A percentile compares a stretch with the other conserved stretches of the same genome.
These are phyloP conservation scores for Maudiozyma bulderi DNA, from an alignment of 805 yeast species.

Conservation along the genomic window DNA sequence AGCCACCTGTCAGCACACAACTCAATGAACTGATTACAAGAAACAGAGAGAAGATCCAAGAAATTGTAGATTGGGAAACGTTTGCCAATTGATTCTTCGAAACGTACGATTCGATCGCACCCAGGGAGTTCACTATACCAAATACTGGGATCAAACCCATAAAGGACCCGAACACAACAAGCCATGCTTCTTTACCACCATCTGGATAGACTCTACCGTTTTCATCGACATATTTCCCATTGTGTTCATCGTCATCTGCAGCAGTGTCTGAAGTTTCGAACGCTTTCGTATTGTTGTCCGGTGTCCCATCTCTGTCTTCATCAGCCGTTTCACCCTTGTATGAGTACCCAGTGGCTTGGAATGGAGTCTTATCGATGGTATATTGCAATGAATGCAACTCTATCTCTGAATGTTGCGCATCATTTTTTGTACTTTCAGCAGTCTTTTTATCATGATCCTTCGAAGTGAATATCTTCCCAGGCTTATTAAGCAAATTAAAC, in stretches of 20 bases:
- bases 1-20: constrained; percentile 46
- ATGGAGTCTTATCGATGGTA: neutral
- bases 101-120: constrained; percentile 59
- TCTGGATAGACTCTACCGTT: constrained; percentile 33
- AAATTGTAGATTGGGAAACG: constrained; percentile 40
- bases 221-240: constrained; percentile 7
- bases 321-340: neutral
- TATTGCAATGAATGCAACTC: neutral
- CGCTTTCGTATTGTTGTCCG: neutral
- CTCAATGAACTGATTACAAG: constrained; percentile 43
- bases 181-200: constrained; percentile 51
- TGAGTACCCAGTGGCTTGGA: neutral
- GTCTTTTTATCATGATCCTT: neutral
- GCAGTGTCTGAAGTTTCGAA: neutral
- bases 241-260: neutral
- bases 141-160: constrained; percentile 49
- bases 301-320: neutral
- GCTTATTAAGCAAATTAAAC: neutral
- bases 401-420: neutral
- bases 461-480: constrained; percentile 1
- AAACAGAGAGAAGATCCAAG: constrained; percentile 63
- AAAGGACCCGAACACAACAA: constrained; percentile 51
- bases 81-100: constrained; percentile 42
- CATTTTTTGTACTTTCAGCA: neutral
- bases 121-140: constrained; percentile 53